phyloP scores from a whole-genome alignment of 768 basidiomycete species.

The Calocybe gangraenosa region DNA sequence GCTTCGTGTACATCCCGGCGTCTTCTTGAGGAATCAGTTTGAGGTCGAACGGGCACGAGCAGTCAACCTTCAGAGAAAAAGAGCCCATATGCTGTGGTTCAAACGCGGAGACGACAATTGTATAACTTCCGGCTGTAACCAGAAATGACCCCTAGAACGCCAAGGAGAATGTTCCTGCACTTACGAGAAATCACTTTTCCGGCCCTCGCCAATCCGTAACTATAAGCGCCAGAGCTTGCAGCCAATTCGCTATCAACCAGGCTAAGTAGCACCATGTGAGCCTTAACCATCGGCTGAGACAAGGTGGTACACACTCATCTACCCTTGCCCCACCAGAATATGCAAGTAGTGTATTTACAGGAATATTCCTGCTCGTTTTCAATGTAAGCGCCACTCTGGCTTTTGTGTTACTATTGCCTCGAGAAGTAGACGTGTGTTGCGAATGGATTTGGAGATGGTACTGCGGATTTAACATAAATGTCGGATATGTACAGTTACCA shows the following conservation, averaged over 20 bases:
- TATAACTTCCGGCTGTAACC: slow-evolving; percentile 69
- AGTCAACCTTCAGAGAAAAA: slow-evolving; percentile 63
- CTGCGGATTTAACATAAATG: slow-evolving; percentile 90
- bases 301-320: slow-evolving; percentile 55
- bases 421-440: slow-evolving; percentile 14
- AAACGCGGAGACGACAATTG: slow-evolving; percentile 81
- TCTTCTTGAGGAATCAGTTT: slow-evolving; percentile 77
- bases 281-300: neutral
- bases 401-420: slow-evolving; percentile 24
- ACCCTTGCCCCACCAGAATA: slow-evolving; percentile 77
- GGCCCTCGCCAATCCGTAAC: slow-evolving; percentile 65
- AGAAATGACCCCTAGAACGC: neutral
- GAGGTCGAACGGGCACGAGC: slow-evolving; percentile 58
- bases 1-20: slow-evolving; percentile 82
- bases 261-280: slow-evolving; percentile 23
- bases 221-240: slow-evolving; percentile 76
- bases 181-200: slow-evolving; percentile 52
- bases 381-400: slow-evolving; percentile 40
- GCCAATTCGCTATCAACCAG: slow-evolving; percentile 65
- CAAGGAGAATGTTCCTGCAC: slow-evolving; percentile 7
- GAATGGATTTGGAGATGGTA: slow-evolving; percentile 64
- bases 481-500: slow-evolving; percentile 75
- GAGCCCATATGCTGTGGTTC: slow-evolving; percentile 65
- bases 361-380: slow-evolving; percentile 58
- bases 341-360: slow-evolving; percentile 67